These are phyloP conservation scores for Globisporangium lucens DNA, from an alignment of 352 stramenopile species.

Conservation along the genomic window DNA sequence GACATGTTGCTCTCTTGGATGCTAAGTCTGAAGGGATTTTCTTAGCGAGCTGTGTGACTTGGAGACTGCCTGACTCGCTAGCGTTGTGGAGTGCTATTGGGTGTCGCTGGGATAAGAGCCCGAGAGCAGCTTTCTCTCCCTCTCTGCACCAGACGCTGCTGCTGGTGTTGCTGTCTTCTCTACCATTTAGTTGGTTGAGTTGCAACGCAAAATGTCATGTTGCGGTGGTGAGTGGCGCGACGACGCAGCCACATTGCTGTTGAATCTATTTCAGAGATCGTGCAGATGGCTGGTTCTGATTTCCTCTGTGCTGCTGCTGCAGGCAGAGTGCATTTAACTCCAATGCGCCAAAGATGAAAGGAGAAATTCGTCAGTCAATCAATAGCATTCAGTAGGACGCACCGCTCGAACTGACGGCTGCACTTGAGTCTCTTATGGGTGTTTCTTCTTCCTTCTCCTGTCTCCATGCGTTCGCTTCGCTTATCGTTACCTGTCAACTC, in stretches of 20 bases:
- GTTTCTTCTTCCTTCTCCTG: background rate
- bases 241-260: background rate
- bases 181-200: background rate
- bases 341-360: background rate
- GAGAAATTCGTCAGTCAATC: background rate
- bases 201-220: background rate
- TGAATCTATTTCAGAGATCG: constrained; percentile 14
- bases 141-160: background rate
- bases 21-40: background rate
- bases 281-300: constrained; percentile 8
- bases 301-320: background rate
- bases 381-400: constrained; percentile 1
- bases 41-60: background rate
- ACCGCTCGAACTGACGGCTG: background rate
- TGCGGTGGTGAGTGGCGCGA: background rate
- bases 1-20: constrained; percentile 7
- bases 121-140: constrained; percentile 3
- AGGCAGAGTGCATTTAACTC: background rate
- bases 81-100: background rate
- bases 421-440: background rate
- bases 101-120: background rate
- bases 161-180: background rate
- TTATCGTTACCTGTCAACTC: too few relatives aligned
- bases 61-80: background rate
- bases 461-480: too few relatives aligned